Base-by-base conservation (phyloP, 192 early-diverging fungal genomes). In the Allomyces javanicus region DNA sequence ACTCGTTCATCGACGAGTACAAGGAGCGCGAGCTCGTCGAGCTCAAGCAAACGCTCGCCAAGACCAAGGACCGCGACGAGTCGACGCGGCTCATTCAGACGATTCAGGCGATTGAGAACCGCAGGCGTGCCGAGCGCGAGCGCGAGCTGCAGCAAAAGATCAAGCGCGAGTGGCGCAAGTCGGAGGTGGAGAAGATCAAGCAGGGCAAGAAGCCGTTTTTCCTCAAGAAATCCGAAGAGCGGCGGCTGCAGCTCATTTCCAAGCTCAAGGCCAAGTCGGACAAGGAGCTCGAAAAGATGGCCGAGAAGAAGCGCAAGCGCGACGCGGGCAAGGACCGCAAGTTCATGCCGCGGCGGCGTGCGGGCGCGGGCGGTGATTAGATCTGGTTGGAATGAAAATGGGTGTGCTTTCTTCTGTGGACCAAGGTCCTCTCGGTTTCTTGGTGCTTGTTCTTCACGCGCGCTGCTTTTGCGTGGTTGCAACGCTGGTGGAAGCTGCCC, bases 261-360 rank as follows among this genome's bases (percentile, higher is more conserved):
- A 91, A 89, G 74, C 96, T 88, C 81, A 80, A 88, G 61, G 71
- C 83, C 24, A 77, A 79, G 72, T 83, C 82, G 44, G 79, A 81
- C 24, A 85, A 89, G 61, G 79, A 79, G 67, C 67, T 99, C 62
- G 91, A 96, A 44, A 86, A 85, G 62, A 79, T 89, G 40, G 74
- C 97, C 67, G 94, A 99, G 69, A 94, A 95, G 80, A 80, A 88
- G 69, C 81, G 96, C 70, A 95, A 99, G 81, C 83, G 84, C 70
- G 96, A 99, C 70, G 87, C 93, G 7, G 75, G 84, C 19, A 94
- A 90, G 72, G 90, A 96, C 62, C 85, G 88, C 68, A 77, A 76
- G 44, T 70, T 71, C 64, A 75, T 94, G 68, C 87, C 85, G 44
- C 12, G 21, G 50, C 50, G 50, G 50, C 50, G 50, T 7, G 33